Evolutionary conservation across 352 stramenopile species (phyloP), one percentile per base, ranked within the genome.

Genomic region (Blastocystis sp.): DNA sequence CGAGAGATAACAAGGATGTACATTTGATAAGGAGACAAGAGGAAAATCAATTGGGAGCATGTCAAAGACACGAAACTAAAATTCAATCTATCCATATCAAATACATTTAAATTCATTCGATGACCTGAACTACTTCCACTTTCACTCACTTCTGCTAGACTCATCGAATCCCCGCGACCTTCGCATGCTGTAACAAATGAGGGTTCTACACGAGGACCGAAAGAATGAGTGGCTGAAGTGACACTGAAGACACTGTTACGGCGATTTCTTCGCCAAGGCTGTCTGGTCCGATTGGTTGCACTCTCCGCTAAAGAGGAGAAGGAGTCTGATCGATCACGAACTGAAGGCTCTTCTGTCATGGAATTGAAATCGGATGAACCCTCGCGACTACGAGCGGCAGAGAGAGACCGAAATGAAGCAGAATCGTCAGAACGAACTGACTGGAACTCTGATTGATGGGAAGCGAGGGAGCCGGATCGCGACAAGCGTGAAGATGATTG

Each of bases 61-160:
- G 30, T 84, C 73, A 44, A 84, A 84, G 4, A 84, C 48, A n/a
- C 42, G 59, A 15, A 62, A 84, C 70, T 81, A 62, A 3, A n/a
- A 3, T 62, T 56, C 27, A 30, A 17, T 17, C 1, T 6, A 0
- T 22, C 13, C 53, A 24, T 13, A 27, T 30, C 19, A 33, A 15
- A 22, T 56, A 81, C 70, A 44, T 84, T 84, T 51, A 84, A 42
- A 44, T 84, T 84, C 73, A 84, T 84, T 0, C 70, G 33, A 24
- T 54, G 40, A 54, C n/a, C 24, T 19, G 15, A 33, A n/a, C 19
- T 33, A 48, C 40, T 48, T 70, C 60, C 60, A 0, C 0, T 51
- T n/a, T 76, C 56, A 33, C 27, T n/a, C 5, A 62, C 56, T n/a
- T 62, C 56, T 33, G 56, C 27, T 5, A 62, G 13, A 33, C 56